phyloP scores from a whole-genome alignment of 192 early-diverging fungal species.

The Diversispora epigaea region DNA sequence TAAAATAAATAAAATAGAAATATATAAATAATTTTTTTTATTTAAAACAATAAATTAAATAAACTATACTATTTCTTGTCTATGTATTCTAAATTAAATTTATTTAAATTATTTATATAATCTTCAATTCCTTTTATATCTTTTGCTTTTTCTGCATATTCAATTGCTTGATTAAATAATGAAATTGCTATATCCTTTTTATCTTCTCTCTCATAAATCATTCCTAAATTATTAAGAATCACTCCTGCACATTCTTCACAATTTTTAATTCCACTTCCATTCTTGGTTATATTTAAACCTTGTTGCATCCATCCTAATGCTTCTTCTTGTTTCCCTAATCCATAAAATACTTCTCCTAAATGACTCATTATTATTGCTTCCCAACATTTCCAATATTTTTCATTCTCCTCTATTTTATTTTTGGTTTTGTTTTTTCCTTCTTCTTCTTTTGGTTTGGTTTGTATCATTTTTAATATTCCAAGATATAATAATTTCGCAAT shows the following conservation, averaged over 20 bases:
- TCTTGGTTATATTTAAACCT: slow-evolving; percentile 45
- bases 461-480: slow-evolving; percentile 42
- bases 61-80: no score
- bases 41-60: no score
- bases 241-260: slow-evolving; percentile 59
- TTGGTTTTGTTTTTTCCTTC: background rate
- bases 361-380: slow-evolving; percentile 54
- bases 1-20: no score
- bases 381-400: slow-evolving; percentile 40
- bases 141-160: slow-evolving; percentile 18
- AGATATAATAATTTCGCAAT: slow-evolving; percentile 51
- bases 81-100: no score
- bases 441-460: slow-evolving; percentile 31
- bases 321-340: slow-evolving; percentile 46
- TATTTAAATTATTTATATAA: background rate
- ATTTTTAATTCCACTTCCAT: slow-evolving; percentile 41
- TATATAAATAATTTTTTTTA: no score
- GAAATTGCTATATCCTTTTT: background rate
- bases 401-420: no score
- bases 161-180: slow-evolving; percentile 13
- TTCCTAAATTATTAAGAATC: slow-evolving; percentile 50
- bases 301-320: slow-evolving; percentile 59
- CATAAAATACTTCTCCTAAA: slow-evolving; percentile 54
- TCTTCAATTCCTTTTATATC: slow-evolving; percentile 19
- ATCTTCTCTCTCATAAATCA: slow-evolving; percentile 49